Base-by-base conservation (phyloP, 108 stramenopile species). In the Stephanodiscus triporus region DNA sequence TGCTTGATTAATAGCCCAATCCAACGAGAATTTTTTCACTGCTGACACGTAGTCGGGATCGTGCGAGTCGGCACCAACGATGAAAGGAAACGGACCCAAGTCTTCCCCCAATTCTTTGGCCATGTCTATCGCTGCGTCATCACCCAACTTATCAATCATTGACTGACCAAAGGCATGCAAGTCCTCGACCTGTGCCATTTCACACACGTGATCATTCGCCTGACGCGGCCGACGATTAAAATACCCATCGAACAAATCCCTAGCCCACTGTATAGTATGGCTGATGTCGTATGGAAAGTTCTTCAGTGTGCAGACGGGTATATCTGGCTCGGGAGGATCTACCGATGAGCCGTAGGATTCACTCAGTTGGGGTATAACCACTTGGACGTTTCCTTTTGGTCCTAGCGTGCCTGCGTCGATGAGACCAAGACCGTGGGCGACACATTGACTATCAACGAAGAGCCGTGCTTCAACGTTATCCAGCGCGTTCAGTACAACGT, bases 401-500 rank as follows among this genome's bases (percentile, higher is more conserved):
- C 95, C 95, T 24, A 95, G 45, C 14, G 95, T 95, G 11, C 95
- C 95, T 14, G 92, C 88, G 73, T 95, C 95, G 54, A 95, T 83
- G 36, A 95, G 38, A 10, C 90, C 84, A 50, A 88, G 82, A 42
- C 81, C 59, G 63, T 93, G 80, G 14, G 85, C 66, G 5, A 95
- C 92, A 69, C 95, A 95, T 50, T 93, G 87, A 17, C 69, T 38
- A 70, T 95, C 95, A 62, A 93, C 89, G 65, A 86, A 93, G 4
- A 95, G 70, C 14, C 99, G 84, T 0, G 99, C 96, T 72, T 98
- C 97, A 38, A 99, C 85, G 66, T 99, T 99, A 83, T 99, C 99
- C 24, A 99, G 88, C 37, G 99, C 98, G 54, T 97, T 97, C 30
- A 99, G 76, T 34, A 99, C 90, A 23, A 96, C 63, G 60, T 91